Base-by-base conservation (phyloP, 768 basidiomycete genomes). In the Russula emetica region DNA sequence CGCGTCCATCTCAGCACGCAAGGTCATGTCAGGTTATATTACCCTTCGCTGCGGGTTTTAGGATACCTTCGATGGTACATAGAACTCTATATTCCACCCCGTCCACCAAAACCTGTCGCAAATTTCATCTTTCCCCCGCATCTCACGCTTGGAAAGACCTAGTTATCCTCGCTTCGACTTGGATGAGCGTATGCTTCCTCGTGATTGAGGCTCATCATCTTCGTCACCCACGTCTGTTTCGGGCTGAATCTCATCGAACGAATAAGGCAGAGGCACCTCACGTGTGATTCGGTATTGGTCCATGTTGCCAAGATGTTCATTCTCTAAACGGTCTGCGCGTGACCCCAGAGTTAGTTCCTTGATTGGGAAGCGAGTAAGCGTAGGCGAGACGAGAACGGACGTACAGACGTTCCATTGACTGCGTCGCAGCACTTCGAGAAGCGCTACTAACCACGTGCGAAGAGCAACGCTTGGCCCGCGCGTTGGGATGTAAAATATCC, bases 391-490 rank as follows among this genome's bases (percentile, higher is more conserved):
- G 22, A 49, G 18, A 45, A n/a, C 20, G 42, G 36, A 74, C 89
- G 70, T 64, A 93, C 91, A 88, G 71, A 95, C 89, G 74, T 96
- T 97, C 96, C 96, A 98, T 68, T 88, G 88, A 75, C 85, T 84
- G 58, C 96, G 80, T 49, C 96, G 77, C 7, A 92, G 69, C 72
- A 93, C 83, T 71, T 98, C 96, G 45, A 92, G 69, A 55, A 87
- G 67, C 2, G 80, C 92, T 14, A 76, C 81, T 51, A 92, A 78
- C 76, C 92, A 94, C 0, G 83, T 76, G 28, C 87, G 82, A 30
- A 88, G 51, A 64, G 80, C 78, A 60, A 80, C 74, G 67, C 77
- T 77, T 1, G 81, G 79, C 0, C 81, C 81, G 1, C 70, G 30
- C 32, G 66, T 66, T 3, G 90, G 88, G 54, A 94, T 80, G 72